These are phyloP conservation scores for Amanita fuliginea DNA, from an alignment of 768 basidiomycete genomes.

Conservation along the genomic window DNA sequence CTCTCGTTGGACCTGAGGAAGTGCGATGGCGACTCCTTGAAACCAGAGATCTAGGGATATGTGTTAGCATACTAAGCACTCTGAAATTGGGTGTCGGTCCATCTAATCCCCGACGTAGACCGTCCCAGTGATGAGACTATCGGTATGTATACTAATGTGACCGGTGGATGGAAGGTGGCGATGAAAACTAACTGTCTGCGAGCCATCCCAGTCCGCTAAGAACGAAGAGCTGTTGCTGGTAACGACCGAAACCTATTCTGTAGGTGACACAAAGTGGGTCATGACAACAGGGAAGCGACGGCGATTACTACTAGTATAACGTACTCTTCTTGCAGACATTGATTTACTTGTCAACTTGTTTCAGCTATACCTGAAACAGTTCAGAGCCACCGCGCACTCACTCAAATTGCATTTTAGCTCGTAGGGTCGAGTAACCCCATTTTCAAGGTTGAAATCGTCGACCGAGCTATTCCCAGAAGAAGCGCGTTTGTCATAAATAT, in stretches of 20 bases:
- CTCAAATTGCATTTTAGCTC: slow-evolving; percentile 1
- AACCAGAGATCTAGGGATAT: slow-evolving; percentile 27
- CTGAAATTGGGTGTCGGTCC: not conserved
- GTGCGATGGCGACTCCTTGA: slow-evolving; percentile 34
- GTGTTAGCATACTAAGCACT: not conserved
- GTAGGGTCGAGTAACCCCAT: not conserved
- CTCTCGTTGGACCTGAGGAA: slow-evolving; percentile 31
- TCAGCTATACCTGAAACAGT: not conserved
- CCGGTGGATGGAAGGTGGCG: not conserved
- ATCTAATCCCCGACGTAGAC: not conserved
- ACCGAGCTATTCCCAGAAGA: not conserved
- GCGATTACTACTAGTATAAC: not conserved
- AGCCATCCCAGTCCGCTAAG: slow-evolving; percentile 38
- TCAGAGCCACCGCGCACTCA: not conserved
- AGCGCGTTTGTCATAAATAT: not conserved
- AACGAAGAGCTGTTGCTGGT: slow-evolving; percentile 36
- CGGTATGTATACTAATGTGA: too few species aligned
- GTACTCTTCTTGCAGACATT: slow-evolving; percentile 4
- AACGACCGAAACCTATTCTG: slow-evolving; percentile 40
- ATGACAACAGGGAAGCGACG: not conserved
- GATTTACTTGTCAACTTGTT: not conserved
- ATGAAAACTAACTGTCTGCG: slow-evolving; percentile 29
- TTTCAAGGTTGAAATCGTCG: not conserved
- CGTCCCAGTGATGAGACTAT: not conserved
- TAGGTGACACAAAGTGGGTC: not conserved